phyloP scores from a whole-genome alignment of 169 alveolate genomes.

The Babesia divergens region DNA sequence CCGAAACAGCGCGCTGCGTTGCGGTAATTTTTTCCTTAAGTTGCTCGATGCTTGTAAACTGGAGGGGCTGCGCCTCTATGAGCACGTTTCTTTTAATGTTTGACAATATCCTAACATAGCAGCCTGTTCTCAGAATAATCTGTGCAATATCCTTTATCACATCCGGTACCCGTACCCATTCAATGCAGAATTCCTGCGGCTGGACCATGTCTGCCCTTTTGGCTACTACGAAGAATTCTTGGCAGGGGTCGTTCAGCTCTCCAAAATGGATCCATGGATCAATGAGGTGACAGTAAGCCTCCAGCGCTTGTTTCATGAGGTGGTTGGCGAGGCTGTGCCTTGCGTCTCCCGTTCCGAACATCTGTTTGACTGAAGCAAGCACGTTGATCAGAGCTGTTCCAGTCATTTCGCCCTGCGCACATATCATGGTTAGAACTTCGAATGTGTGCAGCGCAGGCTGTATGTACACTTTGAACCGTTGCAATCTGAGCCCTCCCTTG shows the following conservation, averaged over 20 bases:
- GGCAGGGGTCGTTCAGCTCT: slow-evolving; percentile 33
- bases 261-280: slow-evolving; percentile 32
- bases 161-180: slow-evolving; percentile 10
- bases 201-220: not conserved
- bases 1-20: slow-evolving; percentile 14
- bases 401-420: not conserved
- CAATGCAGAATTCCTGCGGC: not conserved
- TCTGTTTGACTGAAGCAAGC: not conserved
- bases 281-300: slow-evolving; percentile 26
- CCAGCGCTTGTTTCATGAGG: slow-evolving; percentile 31
- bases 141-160: slow-evolving; percentile 17
- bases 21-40: slow-evolving; percentile 7
- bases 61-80: slow-evolving; percentile 5
- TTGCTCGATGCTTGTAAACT: slow-evolving; percentile 21
- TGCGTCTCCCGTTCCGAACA: slow-evolving; percentile 29
- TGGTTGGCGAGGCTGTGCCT: slow-evolving; percentile 23
- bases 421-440: slow-evolving; percentile 10
- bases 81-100: not conserved
- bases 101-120: slow-evolving; percentile 9
- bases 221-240: slow-evolving; percentile 23
- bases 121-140: slow-evolving; percentile 6
- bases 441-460: slow-evolving; percentile 49
- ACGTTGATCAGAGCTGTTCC: slow-evolving; percentile 8
- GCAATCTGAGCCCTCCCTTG: slow-evolving; percentile 29
- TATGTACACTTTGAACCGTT: slow-evolving; percentile 32